phyloP scores from a whole-genome alignment of 2,329 filamentous ascomycete genomes.

The Cercospora beticola region DNA sequence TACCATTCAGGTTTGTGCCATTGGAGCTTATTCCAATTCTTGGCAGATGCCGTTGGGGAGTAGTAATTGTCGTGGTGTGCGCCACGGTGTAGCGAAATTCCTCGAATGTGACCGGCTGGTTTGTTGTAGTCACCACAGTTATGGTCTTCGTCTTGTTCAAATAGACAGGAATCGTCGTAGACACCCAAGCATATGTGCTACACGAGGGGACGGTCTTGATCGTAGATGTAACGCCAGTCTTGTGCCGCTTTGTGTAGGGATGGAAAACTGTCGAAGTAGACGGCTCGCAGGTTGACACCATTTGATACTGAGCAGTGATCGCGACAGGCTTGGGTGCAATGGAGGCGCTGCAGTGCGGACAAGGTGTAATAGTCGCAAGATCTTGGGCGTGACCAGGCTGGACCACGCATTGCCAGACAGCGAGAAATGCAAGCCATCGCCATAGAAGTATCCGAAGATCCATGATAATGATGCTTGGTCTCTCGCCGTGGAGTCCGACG shows the following conservation, averaged over 20 bases:
- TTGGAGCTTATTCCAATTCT: too few species aligned
- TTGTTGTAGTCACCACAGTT: neutral
- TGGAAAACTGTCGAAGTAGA: neutral
- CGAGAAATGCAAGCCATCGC: too few species aligned
- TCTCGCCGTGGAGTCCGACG: too few species aligned
- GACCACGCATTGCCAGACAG: too few species aligned
- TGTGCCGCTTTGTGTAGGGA: neutral
- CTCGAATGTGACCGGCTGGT: conserved; percentile 1
- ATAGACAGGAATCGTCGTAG: neutral
- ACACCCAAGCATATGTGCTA: conserved; percentile 9
- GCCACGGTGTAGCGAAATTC: neutral
- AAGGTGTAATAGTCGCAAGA: neutral
- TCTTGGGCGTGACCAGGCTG: too few species aligned
- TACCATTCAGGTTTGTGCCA: too few species aligned
- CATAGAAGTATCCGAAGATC: too few species aligned
- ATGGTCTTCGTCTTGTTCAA: neutral
- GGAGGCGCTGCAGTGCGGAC: neutral
- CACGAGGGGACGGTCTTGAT: neutral
- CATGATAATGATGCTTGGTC: too few species aligned
- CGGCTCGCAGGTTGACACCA: neutral
- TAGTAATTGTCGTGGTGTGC: neutral
- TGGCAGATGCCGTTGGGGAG: too few species aligned
- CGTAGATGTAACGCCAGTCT: neutral
- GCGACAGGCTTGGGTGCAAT: neutral
- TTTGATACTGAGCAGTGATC: neutral